Base-by-base conservation (phyloP, 2,329 filamentous ascomycete genomes). In the Mariannaea elegans region DNA sequence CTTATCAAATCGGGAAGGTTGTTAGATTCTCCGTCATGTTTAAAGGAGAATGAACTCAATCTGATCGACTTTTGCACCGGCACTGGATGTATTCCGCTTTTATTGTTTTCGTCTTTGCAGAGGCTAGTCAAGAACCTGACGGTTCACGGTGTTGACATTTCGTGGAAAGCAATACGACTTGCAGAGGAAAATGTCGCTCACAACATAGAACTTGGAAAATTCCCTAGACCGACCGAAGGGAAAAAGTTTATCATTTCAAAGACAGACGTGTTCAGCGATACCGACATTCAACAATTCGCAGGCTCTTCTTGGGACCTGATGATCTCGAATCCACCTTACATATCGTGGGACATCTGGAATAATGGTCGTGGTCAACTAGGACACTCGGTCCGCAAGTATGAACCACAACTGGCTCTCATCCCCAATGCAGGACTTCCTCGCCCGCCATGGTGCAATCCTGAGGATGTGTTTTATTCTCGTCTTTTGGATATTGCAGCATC, bases 61-160 rank as follows among this genome's bases (percentile, higher is more conserved):
- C 80, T 98, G 38, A 75, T 97, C 8, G 95, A 99, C 75, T 81
- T 97, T 27, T 98, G 95, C 75, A 94, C 93, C 0, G 95, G 95
- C 9, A 92, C 91, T 5, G 95, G 95, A 4, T 97, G 94, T 77
- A 97, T 98, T 63, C 85, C 93, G 0, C 83, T 98, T 8, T 84
- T 92, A 3, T 81, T 97, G 7, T 86, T 90, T 62, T 81, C 88
- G 32, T 81, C 89, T 9, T 82, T 93, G 34, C 76, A 76, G 16
- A 58, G 72, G 69, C 69, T 75, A 18, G 75, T 80, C 49, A 67
- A 73, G 1, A 47, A 65, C 0, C 66, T 92, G 7, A 74, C 78
- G 4, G 78, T 92, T n/a, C 70, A 82, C 1, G 94, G 92, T 4
- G 75, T 97, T 16, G 94, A 98, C 72, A 81, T 96, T 24, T 93